A percentile compares a stretch with the other conserved stretches of the same genome.
Evolutionary conservation across 2,329 filamentous ascomycete genomes (phyloP).

Genomic region (Pseudocercospora pini-densiflorae): DNA sequence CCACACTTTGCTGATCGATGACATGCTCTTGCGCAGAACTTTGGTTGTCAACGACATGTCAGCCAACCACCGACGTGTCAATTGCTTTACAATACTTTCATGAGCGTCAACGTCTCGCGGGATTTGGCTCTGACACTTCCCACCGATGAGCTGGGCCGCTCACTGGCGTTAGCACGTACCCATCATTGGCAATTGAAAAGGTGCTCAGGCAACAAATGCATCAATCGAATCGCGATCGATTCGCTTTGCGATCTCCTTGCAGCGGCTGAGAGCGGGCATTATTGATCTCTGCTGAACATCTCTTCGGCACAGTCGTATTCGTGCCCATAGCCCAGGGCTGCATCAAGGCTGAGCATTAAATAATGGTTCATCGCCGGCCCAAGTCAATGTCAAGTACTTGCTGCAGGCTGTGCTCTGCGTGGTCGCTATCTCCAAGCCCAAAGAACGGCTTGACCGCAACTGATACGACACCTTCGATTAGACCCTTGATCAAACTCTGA

Average conservation of each 20-base stretch:
- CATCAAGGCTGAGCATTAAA: neutral
- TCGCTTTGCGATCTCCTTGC: neutral
- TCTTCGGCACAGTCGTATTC: neutral
- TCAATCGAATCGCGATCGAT: neutral
- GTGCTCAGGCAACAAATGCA: neutral
- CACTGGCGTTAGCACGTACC: neutral
- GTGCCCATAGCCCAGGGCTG: neutral
- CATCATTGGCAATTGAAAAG: neutral
- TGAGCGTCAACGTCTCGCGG: neutral
- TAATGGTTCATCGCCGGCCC: slow-evolving; percentile 38
- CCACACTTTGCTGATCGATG: neutral
- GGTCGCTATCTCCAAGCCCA: slow-evolving; percentile 30
- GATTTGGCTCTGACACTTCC: neutral
- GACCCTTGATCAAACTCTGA: slow-evolving; percentile 69
- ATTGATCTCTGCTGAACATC: neutral
- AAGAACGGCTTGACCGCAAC: slow-evolving; percentile 73
- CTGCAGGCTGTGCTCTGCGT: slow-evolving; percentile 38
- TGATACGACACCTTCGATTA: slow-evolving; percentile 77
- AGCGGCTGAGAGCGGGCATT: neutral
- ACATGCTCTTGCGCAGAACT: neutral
- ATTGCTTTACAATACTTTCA: neutral
- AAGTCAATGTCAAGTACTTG: slow-evolving; percentile 53
- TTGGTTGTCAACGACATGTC: neutral
- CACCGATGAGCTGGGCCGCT: neutral
- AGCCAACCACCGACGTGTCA: neutral